These are phyloP conservation scores for Gigaspora rosea DNA, from an alignment of 192 early-diverging fungal genomes.

Conservation along the genomic window DNA sequence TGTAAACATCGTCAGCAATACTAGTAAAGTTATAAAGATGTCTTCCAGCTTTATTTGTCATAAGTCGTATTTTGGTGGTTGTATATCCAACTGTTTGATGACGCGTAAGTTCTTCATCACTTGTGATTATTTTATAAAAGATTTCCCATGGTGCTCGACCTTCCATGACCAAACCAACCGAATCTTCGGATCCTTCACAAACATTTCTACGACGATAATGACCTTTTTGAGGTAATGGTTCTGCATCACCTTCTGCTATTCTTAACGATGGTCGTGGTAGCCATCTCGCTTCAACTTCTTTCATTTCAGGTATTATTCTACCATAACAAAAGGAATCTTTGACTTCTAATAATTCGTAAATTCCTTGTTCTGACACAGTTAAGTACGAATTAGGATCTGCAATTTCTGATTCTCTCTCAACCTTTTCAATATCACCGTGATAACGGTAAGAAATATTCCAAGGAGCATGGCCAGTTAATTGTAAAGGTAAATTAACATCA, in stretches of 20 bases:
- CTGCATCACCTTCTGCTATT: conserved; percentile 35
- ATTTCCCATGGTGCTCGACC: conserved; percentile 35
- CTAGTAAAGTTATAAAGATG: conserved; percentile 42
- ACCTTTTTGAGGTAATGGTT: neutral
- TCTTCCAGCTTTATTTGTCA: conserved; percentile 36
- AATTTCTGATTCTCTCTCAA: conserved; percentile 2
- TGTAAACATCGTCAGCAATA: conserved; percentile 46
- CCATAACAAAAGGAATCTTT: conserved; percentile 46
- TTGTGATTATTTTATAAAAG: neutral
- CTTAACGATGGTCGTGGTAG: conserved; percentile 34
- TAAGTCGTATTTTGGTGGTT: conserved; percentile 36
- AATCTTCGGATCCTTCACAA: conserved; percentile 43
- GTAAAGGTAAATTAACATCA: conserved; percentile 40
- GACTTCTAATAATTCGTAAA: conserved; percentile 44
- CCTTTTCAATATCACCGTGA: conserved; percentile 8
- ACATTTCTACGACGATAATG: conserved; percentile 37
- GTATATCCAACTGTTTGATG: conserved; percentile 31
- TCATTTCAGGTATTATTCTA: conserved; percentile 34
- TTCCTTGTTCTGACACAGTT: conserved; percentile 37
- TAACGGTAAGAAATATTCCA: conserved; percentile 45
- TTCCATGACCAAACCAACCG: conserved; percentile 35
- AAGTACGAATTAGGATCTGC: conserved; percentile 38
- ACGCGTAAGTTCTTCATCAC: neutral
- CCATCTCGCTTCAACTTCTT: conserved; percentile 33
- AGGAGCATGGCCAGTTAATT: conserved; percentile 47